Percentiles rank a stretch among this genome's conserved stretches.
phyloP scores from a whole-genome alignment of 495 filamentous ascomycete genomes.

The Trichocladium antarcticum region DNA sequence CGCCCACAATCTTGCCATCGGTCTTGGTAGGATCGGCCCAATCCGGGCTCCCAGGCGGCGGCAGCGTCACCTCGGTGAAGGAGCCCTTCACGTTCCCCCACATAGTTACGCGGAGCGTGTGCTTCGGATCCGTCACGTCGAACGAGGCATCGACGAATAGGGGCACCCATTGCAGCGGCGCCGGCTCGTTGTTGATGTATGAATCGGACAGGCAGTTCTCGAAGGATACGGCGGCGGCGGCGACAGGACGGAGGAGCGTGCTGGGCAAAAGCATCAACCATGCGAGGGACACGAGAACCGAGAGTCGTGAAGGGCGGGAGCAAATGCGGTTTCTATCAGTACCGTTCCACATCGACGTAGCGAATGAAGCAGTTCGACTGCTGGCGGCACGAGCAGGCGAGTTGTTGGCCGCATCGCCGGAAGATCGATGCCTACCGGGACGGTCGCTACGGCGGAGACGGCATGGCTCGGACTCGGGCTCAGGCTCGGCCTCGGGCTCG shows the following conservation, averaged over 20 bases:
- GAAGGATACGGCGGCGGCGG: conserved; percentile 59
- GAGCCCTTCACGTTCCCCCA: conserved; percentile 83
- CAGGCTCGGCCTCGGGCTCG: not conserved
- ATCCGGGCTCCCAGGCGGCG: conserved; percentile 43
- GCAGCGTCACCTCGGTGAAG: conserved; percentile 34
- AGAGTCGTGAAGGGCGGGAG: not conserved
- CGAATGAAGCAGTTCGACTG: not conserved
- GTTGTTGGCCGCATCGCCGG: not conserved
- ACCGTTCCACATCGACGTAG: not conserved
- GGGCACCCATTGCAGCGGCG: conserved; percentile 69
- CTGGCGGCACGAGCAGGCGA: not conserved
- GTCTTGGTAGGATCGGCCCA: conserved; percentile 45
- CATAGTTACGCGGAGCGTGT: conserved; percentile 66
- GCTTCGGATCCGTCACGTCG: conserved; percentile 46
- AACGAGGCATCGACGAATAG: conserved; percentile 60
- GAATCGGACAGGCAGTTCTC: conserved; percentile 66
- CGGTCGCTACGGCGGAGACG: not conserved
- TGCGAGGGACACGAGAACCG: not conserved
- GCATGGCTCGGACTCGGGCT: conserved; percentile 2
- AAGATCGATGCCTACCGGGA: not conserved
- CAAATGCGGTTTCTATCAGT: not conserved
- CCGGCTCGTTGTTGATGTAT: conserved; percentile 39
- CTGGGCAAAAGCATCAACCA: conserved; percentile 17
- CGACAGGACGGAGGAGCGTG: conserved; percentile 22
- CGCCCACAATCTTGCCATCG: conserved; percentile 65